These are phyloP conservation scores for Stachybotrys chartarum DNA, from an alignment of 2,329 filamentous ascomycete species.

Conservation along the genomic window DNA sequence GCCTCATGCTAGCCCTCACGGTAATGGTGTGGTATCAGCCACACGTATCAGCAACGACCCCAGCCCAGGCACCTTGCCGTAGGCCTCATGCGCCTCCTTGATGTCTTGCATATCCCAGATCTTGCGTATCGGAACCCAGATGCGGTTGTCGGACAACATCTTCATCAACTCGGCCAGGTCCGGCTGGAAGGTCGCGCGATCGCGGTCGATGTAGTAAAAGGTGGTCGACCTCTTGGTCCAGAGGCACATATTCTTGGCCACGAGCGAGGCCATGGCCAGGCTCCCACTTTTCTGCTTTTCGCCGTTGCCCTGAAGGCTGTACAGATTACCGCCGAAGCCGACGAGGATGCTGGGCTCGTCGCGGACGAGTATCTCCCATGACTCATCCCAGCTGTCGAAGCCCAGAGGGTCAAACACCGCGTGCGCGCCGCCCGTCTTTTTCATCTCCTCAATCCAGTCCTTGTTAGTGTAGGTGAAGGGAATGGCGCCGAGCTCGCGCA, in stretches of 20 bases:
- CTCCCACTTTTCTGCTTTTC: slow-evolving; percentile 24
- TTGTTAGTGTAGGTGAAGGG: slow-evolving; percentile 43
- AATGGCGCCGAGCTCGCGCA: slow-evolving; percentile 28
- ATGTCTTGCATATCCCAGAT: slow-evolving; percentile 34
- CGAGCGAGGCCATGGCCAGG: slow-evolving; percentile 24
- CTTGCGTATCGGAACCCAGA: slow-evolving; percentile 28
- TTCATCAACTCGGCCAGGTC: slow-evolving; percentile 22
- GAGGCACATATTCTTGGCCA: slow-evolving; percentile 18
- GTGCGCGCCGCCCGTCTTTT: slow-evolving; percentile 35
- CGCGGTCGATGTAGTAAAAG: slow-evolving; percentile 28
- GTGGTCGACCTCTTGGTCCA: slow-evolving; percentile 21
- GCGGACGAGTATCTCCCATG: slow-evolving; percentile 31
- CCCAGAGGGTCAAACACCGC: slow-evolving; percentile 42
- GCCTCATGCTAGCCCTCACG: neutral
- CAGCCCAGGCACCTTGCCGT: slow-evolving; percentile 25
- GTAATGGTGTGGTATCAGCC: neutral
- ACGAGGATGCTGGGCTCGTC: slow-evolving; percentile 29
- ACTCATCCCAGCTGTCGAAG: slow-evolving; percentile 43
- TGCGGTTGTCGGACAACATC: slow-evolving; percentile 20
- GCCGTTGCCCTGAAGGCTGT: slow-evolving; percentile 15
- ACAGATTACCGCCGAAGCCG: slow-evolving; percentile 29
- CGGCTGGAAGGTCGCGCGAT: slow-evolving; percentile 21
- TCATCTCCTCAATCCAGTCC: slow-evolving; percentile 39
- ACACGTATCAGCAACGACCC: slow-evolving; percentile 27
- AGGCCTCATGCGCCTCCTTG: slow-evolving; percentile 26